Evolutionary conservation across 179 eudicot genomes (phyloP), one percentile per base, ranked within the genome.

Genomic region (Actinidia chinensis): DNA sequence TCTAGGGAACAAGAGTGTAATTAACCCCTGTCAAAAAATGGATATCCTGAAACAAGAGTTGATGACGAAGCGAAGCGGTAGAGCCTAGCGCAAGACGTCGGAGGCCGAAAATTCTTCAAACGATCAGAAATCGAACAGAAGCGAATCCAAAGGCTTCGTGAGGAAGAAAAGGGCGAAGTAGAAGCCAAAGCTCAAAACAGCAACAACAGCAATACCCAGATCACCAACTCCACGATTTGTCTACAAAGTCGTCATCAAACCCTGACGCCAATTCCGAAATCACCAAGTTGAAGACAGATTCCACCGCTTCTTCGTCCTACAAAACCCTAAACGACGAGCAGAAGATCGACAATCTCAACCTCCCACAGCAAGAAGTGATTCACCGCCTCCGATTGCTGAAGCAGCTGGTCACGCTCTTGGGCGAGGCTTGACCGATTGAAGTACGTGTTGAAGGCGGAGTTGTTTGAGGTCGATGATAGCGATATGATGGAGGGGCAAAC

Each of bases 401-500:
- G 69, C 97, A 93, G 77, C 99, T 98, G 7, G 85, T 95, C 3
- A 95, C 99, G 13, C 82, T 95, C 3, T 95, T 93, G 60, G 99
- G 99, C 12, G 99, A 95, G 59, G 98, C 87, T 93, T 5, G 95
- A 89, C 1, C 79, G 99, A 78, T 80, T 93, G 78, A 93, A 91
- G 86, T 76, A 80, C 77, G 93, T 93, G 44, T 81, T 95, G 84
- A 95, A 93, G 77, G 80, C 93, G 0, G 99, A 98, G 11, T 71
- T 76, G 52, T 95, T 95, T 78, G 99, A 95, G 86, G 87, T 95
- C 7, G 99, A 88, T 11, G 91, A 95, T 71, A 89, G 89, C 78
- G 98, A 95, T 76, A 89, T 95, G 94, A 95, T 94, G 0, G 98
- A 95, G 77, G 99, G 99, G 13, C 98, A 95, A 68, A 95, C 99